These are phyloP conservation scores for Chytriomyces sp. DNA, from an alignment of 192 early-diverging fungal species.

Conservation along the genomic window DNA sequence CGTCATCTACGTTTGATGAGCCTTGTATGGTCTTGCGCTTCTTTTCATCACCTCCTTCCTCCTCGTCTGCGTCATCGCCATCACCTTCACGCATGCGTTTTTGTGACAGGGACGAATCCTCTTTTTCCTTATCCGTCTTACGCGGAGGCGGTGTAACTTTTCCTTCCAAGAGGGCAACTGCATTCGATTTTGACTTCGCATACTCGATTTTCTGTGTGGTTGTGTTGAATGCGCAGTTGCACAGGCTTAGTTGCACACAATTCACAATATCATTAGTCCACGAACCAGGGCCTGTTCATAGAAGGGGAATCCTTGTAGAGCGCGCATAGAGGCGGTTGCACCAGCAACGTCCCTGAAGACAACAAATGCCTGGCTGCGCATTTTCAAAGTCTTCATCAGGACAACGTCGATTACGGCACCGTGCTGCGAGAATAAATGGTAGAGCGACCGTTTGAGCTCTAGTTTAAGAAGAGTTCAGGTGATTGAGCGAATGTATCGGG, in stretches of 20 bases:
- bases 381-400: conserved; percentile 73
- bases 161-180: conserved; percentile 70
- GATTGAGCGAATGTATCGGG: background rate
- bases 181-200: conserved; percentile 75
- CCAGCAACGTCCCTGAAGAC: conserved; percentile 82
- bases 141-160: background rate
- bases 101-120: background rate
- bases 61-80: conserved; percentile 9
- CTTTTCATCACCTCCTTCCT: conserved; percentile 26
- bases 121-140: background rate
- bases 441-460: conserved; percentile 75
- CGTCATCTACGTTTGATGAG: background rate
- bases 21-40: conserved; percentile 1
- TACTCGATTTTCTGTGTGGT: conserved; percentile 67
- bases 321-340: conserved; percentile 83
- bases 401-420: conserved; percentile 88
- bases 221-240: background rate
- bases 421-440: conserved; percentile 83
- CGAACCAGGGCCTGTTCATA: conserved; percentile 80
- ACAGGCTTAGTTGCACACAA: conserved; percentile 8
- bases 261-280: conserved; percentile 17
- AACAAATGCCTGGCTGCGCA: conserved; percentile 95
- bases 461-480: background rate
- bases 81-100: conserved; percentile 33
- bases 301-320: conserved; percentile 85